Conservation (phyloP, 1,284 basidiomycete genomes). For the Cryptococcus sp. region DNA sequence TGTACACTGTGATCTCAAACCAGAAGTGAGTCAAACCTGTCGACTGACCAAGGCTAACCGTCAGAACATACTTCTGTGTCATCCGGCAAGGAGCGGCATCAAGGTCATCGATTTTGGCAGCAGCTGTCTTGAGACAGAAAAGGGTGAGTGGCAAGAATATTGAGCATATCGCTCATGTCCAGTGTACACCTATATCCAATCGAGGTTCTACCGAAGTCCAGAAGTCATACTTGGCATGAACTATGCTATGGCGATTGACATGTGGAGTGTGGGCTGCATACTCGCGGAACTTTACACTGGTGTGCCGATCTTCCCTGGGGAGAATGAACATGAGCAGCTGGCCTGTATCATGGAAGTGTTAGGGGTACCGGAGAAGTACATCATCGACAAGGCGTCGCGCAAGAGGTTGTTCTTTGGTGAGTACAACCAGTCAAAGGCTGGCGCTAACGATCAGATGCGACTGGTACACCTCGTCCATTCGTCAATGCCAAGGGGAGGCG, state of each 20-base stretch:
- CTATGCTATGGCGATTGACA: slow-evolving; percentile 91
- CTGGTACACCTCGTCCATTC: slow-evolving; percentile 85
- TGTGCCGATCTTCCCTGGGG: slow-evolving; percentile 98
- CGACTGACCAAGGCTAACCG: slow-evolving; percentile 8
- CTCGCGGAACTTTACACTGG: slow-evolving; percentile 98
- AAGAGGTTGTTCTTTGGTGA: slow-evolving; percentile 94
- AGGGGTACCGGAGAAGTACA: slow-evolving; percentile 90
- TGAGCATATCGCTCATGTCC: slow-evolving; percentile 4
- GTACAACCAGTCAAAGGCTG: slow-evolving; percentile 33
- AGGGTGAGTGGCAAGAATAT: slow-evolving; percentile 65
- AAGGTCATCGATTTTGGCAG: slow-evolving; percentile 99
- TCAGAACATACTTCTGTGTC: slow-evolving; percentile 90
- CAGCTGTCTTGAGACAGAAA: slow-evolving; percentile 97
- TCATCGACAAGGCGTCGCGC: slow-evolving; percentile 89
- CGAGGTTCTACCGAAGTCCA: slow-evolving; percentile 95
- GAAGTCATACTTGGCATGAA: slow-evolving; percentile 97
- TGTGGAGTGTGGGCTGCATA: slow-evolving; percentile 99
- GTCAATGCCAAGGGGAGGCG: slow-evolving; percentile 96
- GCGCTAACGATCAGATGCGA: slow-evolving; percentile 68
- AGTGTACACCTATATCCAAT: slow-evolving; percentile 99
- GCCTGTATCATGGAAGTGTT: slow-evolving; percentile 99
- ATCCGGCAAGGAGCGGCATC: slow-evolving; percentile 93
- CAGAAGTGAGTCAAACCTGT: slow-evolving; percentile 66
- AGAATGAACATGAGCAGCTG: slow-evolving; percentile 97
- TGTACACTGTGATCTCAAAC: slow-evolving; percentile 99